Evolutionary conservation across 1,284 basidiomycete genomes (phyloP), one percentile per base, ranked within the genome.

Genomic region (Amylostereum chailletii): DNA sequence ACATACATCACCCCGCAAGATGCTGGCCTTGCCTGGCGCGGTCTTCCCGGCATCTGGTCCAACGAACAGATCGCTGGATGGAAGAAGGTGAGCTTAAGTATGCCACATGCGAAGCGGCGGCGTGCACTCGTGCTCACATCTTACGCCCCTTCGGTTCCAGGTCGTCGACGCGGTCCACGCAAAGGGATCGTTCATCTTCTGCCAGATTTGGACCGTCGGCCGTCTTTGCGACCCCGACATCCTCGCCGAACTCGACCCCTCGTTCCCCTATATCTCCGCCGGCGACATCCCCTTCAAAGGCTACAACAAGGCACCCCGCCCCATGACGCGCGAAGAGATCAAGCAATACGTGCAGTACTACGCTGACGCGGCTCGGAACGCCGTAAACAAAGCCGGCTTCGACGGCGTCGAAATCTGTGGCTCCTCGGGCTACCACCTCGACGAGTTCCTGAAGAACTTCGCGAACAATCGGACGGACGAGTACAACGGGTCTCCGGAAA

Each of bases 401-500:
- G 65, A 66, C 48, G 65, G 64, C 33, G 62, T 69, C 47, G 66
- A 70, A 57, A 55, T 70, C 30, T 66, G 69, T 51, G 57, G 54
- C 44, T 66, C 68, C 6, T 65, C 70, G 47, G 71, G 71, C 5
- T 71, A 69, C 55, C 57, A 72, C 5, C 48, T 69, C 43, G 66
- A 68, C 57, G 64, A 71, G 54, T 73, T 71, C 58, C 42, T 70
- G 32, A 64, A 69, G 37, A 59, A 64, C 47, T 56, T 59, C 5
- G 56, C 66, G 41, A 82, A 82, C 65, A 65, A 70, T 36, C 73
- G 79, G 32, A 76, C 72, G 8, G 81, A 85, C 62, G 64, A 69
- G 38, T 85, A 79, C 59, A 80, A 80, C 5, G 81, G 79, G 2
- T 68, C 69, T 2, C 51, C 77, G 31, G 75, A 78, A 62, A 81